Evolutionary conservation across 2,329 filamentous ascomycete species (phyloP), one percentile per base, ranked within the genome.

Genomic region (Arthrobotrys musiformis): DNA sequence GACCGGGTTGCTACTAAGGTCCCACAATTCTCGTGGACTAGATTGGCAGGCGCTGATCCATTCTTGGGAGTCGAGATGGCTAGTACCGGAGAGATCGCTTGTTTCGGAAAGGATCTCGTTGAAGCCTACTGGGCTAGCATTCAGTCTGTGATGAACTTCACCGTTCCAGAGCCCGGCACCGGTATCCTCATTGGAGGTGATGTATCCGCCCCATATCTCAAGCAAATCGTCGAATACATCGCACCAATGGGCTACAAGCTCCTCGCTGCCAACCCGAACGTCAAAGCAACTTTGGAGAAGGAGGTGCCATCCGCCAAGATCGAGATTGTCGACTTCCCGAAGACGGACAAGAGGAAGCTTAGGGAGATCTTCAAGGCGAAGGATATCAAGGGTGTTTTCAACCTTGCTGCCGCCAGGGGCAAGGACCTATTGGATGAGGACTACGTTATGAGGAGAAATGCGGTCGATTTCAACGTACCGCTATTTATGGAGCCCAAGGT

Each of bases 101-200:
- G 95, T 87, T 99, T 99, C 85, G 95, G 95, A 79, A 97, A 95
- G 86, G 88, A 97, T 82, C 89, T 99, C 9, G 88, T 98, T 60
- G 95, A 99, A 84, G 95, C 95, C 66, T 99, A 99, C 89, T 99
- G 95, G 95, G 88, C 94, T 26, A 96, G 94, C 17, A 87, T 97
- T 78, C 95, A 99, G 86, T 95, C 93, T 19, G 94, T 93, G 81
- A 99, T 98, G 94, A 99, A 98, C 89, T 98, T 98, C 92, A 93
- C 94, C 81, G 89, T 97, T 82, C 95, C 95, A 48, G 91, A 96
- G 84, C 92, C 93, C 64, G 95, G 95, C 80, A 93, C 97, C 87
- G 94, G 95, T 86, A 90, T 99, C 74, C 90, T 99, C 64, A 93
- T 99, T 80, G 95, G 95, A 79, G 95, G 95, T 81, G 93, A 97